These are phyloP conservation scores for Alliaria petiolata DNA, from an alignment of 345 rosid genomes.

Conservation along the genomic window DNA sequence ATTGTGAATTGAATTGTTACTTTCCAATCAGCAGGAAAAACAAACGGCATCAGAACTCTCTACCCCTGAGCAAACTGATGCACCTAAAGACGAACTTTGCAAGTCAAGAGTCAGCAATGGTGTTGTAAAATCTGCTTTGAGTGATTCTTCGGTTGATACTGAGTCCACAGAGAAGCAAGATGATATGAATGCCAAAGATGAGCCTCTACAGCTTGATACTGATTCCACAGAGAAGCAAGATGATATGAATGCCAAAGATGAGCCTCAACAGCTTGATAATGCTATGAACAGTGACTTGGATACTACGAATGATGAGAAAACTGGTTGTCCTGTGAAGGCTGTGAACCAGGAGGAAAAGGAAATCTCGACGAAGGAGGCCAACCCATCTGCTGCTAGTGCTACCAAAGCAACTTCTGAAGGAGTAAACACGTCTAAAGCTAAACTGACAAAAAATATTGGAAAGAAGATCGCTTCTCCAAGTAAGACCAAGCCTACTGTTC, in stretches of 20 bases:
- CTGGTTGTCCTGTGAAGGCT: conserved; percentile 33
- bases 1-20: no score
- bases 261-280: no score
- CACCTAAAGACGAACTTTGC: conserved; percentile 44
- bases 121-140: conserved; percentile 39
- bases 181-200: no score
- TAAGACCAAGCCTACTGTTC: conserved; percentile 33
- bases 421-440: conserved; percentile 48
- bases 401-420: conserved; percentile 40
- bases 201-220: no score
- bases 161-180: conserved; percentile 41
- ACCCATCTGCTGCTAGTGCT: conserved; percentile 36
- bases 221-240: no score
- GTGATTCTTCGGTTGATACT: conserved; percentile 40
- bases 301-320: no score
- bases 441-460: conserved; percentile 34
- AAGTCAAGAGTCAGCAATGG: conserved; percentile 65
- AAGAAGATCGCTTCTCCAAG: conserved; percentile 39
- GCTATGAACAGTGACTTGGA: no score
- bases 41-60: conserved; percentile 36
- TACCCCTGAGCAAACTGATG: conserved; percentile 41
- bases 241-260: no score
- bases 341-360: conserved; percentile 52
- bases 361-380: conserved; percentile 32
- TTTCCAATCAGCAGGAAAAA: conserved; percentile 42